Conservation (phyloP, 2,329 filamentous ascomycete species). For the Nannizziopsis barbatae region DNA sequence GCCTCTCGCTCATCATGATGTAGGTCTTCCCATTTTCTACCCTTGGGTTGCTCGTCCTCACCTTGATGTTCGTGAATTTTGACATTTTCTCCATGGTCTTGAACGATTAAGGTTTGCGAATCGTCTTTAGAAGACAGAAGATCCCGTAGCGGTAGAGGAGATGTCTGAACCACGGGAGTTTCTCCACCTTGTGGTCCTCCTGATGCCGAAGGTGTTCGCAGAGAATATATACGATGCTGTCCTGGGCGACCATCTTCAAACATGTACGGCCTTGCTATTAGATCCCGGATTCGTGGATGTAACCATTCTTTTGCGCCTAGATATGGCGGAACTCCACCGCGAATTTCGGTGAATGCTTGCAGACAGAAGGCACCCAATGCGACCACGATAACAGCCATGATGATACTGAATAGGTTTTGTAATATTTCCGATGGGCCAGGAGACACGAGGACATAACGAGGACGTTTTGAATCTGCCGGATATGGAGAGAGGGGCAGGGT, state of each 20-base stretch:
- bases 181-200: slow-evolving; percentile 11
- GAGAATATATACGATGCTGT: slow-evolving; percentile 15
- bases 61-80: neutral
- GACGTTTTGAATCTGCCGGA: slow-evolving; percentile 36
- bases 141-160: slow-evolving; percentile 19
- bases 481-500: slow-evolving; percentile 54
- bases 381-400: slow-evolving; percentile 51
- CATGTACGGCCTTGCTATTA: slow-evolving; percentile 32
- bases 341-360: slow-evolving; percentile 50
- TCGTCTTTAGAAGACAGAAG: slow-evolving; percentile 23
- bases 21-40: slow-evolving; percentile 57
- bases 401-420: slow-evolving; percentile 44
- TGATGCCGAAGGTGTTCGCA: slow-evolving; percentile 10
- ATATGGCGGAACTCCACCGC: slow-evolving; percentile 46
- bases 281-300: slow-evolving; percentile 39
- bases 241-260: slow-evolving; percentile 19
- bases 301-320: slow-evolving; percentile 48
- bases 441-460: slow-evolving; percentile 59
- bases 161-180: slow-evolving; percentile 7
- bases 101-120: slow-evolving; percentile 13
- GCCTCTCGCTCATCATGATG: slow-evolving; percentile 48
- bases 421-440: slow-evolving; percentile 44
- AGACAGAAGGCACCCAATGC: slow-evolving; percentile 53
- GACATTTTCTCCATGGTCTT: slow-evolving; percentile 11
- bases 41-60: slow-evolving; percentile 7